These are phyloP conservation scores for Venturia nashicola DNA, from an alignment of 2,329 filamentous ascomycete genomes.

Conservation along the genomic window DNA sequence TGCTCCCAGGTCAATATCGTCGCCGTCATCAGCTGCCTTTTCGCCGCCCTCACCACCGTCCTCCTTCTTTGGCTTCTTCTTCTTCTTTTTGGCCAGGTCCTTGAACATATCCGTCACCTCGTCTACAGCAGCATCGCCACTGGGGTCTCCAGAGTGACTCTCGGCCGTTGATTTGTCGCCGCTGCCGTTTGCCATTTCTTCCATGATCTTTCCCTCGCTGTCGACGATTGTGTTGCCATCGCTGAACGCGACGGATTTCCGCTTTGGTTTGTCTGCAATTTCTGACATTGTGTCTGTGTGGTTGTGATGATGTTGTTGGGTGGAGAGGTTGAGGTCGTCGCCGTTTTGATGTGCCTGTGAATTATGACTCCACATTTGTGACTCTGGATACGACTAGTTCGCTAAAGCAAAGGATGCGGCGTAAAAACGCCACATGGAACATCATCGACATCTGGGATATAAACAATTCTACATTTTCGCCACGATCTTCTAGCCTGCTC, in stretches of 20 bases:
- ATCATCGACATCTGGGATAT: background rate
- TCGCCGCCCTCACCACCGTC: slow-evolving; percentile 35
- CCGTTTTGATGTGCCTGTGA: background rate
- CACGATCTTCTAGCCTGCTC: background rate
- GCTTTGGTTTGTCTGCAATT: slow-evolving; percentile 21
- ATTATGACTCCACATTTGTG: background rate
- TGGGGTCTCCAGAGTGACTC: slow-evolving; percentile 47
- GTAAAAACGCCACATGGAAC: background rate
- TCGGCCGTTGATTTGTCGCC: slow-evolving; percentile 71
- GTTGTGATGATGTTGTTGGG: slow-evolving; percentile 10
- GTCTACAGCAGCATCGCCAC: slow-evolving; percentile 43
- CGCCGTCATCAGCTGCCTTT: slow-evolving; percentile 40
- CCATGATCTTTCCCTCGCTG: slow-evolving; percentile 73
- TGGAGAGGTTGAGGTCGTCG: background rate
- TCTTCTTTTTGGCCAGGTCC: slow-evolving; percentile 64
- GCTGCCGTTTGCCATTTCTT: slow-evolving; percentile 58
- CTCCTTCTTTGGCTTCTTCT: slow-evolving; percentile 46
- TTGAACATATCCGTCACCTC: slow-evolving; percentile 53
- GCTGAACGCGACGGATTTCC: slow-evolving; percentile 91
- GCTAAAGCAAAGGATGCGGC: background rate
- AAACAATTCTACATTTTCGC: background rate
- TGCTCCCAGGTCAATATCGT: slow-evolving; percentile 50
- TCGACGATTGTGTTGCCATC: slow-evolving; percentile 81
- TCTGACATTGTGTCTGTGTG: slow-evolving; percentile 41
- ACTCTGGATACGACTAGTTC: background rate